Conservation (phyloP, 116 monocot genomes). For the Zostera marina region DNA sequence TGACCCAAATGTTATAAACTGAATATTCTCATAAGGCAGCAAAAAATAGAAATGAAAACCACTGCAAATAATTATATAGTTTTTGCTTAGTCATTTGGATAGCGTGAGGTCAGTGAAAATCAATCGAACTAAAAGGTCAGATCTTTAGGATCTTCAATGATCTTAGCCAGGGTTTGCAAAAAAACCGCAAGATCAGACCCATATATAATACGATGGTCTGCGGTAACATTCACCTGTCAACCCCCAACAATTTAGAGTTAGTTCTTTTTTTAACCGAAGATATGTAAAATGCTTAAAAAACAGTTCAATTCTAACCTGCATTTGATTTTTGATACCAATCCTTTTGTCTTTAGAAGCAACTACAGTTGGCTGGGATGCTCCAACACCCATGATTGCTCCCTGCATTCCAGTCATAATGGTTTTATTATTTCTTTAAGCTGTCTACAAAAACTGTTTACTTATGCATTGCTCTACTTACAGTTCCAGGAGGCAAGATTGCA, state of each 20-base stretch:
- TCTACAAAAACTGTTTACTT: neutral
- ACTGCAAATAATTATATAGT: too few species aligned
- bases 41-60: too few species aligned
- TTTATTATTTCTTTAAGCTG: neutral
- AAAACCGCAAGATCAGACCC: conserved; percentile 88
- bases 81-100: too few species aligned
- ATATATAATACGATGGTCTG: conserved; percentile 85
- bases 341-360: conserved; percentile 76
- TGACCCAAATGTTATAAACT: too few species aligned
- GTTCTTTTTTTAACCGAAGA: conserved; percentile 3
- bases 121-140: conserved; percentile 41
- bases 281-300: neutral
- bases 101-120: too few species aligned
- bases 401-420: conserved; percentile 11
- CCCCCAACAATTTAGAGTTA: neutral
- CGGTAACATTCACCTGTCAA: conserved; percentile 84
- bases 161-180: conserved; percentile 72
- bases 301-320: conserved; percentile 46
- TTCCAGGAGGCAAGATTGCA: conserved; percentile 96
- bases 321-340: conserved; percentile 81
- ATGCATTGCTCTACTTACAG: conserved; percentile 33
- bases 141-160: conserved; percentile 87
- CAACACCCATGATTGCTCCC: conserved; percentile 99
- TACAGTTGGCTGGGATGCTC: conserved; percentile 64
- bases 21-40: too few species aligned